A percentile compares a stretch with the other conserved stretches of the same genome.
Conservation (phyloP, 768 basidiomycete genomes). For the Dacryopinax spathularia region DNA sequence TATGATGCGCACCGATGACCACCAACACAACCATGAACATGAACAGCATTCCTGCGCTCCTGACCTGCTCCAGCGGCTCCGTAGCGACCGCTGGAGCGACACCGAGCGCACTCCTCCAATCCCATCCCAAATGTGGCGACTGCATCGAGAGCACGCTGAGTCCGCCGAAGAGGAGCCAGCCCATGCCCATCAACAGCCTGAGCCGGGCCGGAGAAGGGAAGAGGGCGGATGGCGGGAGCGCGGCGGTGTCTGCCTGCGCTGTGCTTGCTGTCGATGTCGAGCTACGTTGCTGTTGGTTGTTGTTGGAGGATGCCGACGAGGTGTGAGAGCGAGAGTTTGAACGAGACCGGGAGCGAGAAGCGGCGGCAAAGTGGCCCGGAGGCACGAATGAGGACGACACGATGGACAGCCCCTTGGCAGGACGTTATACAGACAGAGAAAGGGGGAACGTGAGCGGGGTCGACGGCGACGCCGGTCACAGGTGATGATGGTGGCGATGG, state of each 20-base stretch:
- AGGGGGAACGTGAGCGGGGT: background rate
- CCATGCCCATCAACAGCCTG: background rate
- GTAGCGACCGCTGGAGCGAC: background rate
- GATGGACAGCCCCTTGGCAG: background rate
- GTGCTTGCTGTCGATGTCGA: no score
- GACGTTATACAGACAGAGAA: background rate
- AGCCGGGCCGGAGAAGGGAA: background rate
- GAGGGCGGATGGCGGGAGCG: background rate
- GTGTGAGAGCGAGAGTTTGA: background rate
- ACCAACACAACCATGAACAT: background rate
- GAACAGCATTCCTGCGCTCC: slow-evolving; percentile 1
- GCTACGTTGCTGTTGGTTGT: no score
- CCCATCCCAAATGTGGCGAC: background rate
- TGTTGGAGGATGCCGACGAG: background rate
- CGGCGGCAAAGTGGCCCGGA: background rate
- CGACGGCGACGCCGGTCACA: background rate
- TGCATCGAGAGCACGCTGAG: background rate
- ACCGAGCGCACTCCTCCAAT: background rate
- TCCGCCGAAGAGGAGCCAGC: background rate
- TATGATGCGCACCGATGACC: background rate
- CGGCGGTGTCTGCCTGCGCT: background rate
- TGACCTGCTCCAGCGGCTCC: background rate
- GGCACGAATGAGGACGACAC: slow-evolving; percentile 4
- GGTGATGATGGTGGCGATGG: background rate
- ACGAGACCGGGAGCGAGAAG: background rate